Percentiles rank a stretch among this genome's conserved stretches.
Evolutionary conservation across 805 yeast species (phyloP).

Genomic region (Kurtzmaniella cleridarum): DNA sequence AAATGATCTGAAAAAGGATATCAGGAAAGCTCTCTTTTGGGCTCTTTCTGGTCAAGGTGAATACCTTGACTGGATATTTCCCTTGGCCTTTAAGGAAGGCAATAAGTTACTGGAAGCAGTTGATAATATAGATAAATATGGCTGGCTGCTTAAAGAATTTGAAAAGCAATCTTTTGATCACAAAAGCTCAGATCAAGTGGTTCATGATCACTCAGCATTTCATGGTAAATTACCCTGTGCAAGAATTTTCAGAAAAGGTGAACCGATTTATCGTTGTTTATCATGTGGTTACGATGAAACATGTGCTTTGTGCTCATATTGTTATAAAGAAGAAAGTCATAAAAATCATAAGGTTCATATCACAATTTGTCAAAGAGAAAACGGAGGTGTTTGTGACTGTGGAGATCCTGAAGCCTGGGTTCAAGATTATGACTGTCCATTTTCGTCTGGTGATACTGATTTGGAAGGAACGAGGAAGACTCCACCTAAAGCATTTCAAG

Average conservation of each 20-base stretch:
- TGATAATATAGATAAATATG: conserved; percentile 18
- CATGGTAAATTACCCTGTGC: conserved; percentile 74
- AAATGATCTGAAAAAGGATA: conserved; percentile 16
- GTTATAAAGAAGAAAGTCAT: conserved; percentile 69
- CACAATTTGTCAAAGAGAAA: conserved; percentile 58
- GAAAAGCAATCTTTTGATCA: conserved; percentile 10
- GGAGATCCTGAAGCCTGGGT: conserved; percentile 73
- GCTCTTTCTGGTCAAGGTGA: conserved; percentile 29
- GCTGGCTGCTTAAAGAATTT: conserved; percentile 30
- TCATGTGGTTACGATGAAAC: conserved; percentile 78
- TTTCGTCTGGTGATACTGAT: conserved; percentile 8
- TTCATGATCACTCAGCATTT: conserved; percentile 27
- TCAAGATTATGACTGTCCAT: conserved; percentile 44
- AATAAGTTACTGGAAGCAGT: conserved; percentile 1
- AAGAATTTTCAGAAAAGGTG: conserved; percentile 66
- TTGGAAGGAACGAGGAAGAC: conserved; percentile 5
- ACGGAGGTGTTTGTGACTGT: conserved; percentile 68
- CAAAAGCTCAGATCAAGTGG: conserved; percentile 13
- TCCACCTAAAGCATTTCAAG: conserved; percentile 41
- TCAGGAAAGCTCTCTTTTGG: conserved; percentile 26
- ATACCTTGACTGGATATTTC: conserved; percentile 32
- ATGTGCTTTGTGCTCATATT: conserved; percentile 74
- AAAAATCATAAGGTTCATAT: conserved; percentile 66
- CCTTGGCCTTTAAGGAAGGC: conserved; percentile 14
- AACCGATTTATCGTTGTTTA: conserved; percentile 72